These are phyloP conservation scores for Leccinum fallax DNA, from an alignment of 1,284 basidiomycete species.

Conservation along the genomic window DNA sequence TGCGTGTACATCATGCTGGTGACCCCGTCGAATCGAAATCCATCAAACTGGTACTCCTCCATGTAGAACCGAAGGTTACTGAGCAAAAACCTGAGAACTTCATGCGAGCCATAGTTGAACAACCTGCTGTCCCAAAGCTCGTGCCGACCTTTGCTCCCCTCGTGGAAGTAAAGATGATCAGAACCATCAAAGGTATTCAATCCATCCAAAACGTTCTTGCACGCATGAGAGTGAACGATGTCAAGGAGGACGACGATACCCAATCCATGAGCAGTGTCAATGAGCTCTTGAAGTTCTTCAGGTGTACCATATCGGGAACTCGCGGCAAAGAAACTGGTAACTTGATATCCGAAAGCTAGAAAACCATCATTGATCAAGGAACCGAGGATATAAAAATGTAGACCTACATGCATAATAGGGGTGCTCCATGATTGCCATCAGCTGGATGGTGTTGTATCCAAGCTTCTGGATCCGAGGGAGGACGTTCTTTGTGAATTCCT, in stretches of 20 bases:
- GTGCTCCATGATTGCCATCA: constrained; percentile 98
- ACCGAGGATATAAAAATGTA: constrained; percentile 3
- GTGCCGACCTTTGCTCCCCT: constrained; percentile 86
- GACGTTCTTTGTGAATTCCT: constrained; percentile 87
- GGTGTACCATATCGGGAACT: constrained; percentile 94
- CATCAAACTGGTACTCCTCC: constrained; percentile 95
- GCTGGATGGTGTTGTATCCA: constrained; percentile 96
- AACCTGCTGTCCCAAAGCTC: constrained; percentile 96
- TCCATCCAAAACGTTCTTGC: constrained; percentile 96
- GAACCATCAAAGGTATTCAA: constrained; percentile 95
- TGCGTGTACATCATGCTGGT: constrained; percentile 99
- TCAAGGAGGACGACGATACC: constrained; percentile 94
- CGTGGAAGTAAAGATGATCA: constrained; percentile 97
- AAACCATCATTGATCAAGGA: constrained; percentile 12
- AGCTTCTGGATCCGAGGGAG: constrained; percentile 88
- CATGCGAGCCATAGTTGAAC: constrained; percentile 96
- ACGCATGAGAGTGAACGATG: constrained; percentile 97
- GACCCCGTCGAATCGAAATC: constrained; percentile 98
- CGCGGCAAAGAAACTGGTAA: constrained; percentile 97
- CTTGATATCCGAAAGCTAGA: constrained; percentile 94
- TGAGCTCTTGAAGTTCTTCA: constrained; percentile 93
- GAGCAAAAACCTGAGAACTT: constrained; percentile 92
- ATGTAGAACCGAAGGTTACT: constrained; percentile 96
- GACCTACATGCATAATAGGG: constrained; percentile 94
- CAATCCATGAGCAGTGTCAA: constrained; percentile 94